Base-by-base conservation (phyloP, 495 filamentous ascomycete species). In the Penicillium psychrofluorescens region DNA sequence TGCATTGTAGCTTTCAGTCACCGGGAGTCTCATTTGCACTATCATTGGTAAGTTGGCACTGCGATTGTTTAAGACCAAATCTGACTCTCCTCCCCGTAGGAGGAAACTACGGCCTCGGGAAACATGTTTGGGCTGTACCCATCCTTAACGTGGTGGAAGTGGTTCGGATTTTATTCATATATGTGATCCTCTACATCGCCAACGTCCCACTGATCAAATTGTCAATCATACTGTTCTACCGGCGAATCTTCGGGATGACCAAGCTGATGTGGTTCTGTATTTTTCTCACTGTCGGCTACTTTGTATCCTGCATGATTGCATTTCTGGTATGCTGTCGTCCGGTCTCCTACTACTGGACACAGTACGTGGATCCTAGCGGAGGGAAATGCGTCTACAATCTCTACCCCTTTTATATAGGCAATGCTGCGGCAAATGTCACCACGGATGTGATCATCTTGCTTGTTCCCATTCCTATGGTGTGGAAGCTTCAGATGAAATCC, bases 371-470 rank as follows among this genome's bases (percentile, higher is more conserved):
- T 22, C 39, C 46, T 10, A 35, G 29, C 0, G 29, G 35, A n/a
- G 55, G 55, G 5, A 15, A 41, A 10, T 55, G 33, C 11, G 45
- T 51, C 30, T 55, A 45, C 36, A 35, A 51, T 7, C 54, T 58
- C 34, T 49, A 50, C 22, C 36, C 48, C n/a, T 58, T 51, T 28
- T 55, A 55, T 11, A 45, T 54, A 60, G 76, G 62, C 22, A 78
- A 72, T 1, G 72, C 74, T 8, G 51, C 56, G 6, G 66, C 74
- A 45, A 76, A 77, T 48, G 76, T 79, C 40, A 11, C 74, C 11
- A 64, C 68, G 11, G 77, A 79, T 48, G 54, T 75, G 29, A 70
- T 71, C 61, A 74, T 80, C 43, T 46, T 80, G 34, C 22, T 57
- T 2, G 66, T 79, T 1, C 77, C 76, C 6, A 49, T 79, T 29